Conservation (phyloP, 257 asterid species). For the Ehretia macrophylla region DNA sequence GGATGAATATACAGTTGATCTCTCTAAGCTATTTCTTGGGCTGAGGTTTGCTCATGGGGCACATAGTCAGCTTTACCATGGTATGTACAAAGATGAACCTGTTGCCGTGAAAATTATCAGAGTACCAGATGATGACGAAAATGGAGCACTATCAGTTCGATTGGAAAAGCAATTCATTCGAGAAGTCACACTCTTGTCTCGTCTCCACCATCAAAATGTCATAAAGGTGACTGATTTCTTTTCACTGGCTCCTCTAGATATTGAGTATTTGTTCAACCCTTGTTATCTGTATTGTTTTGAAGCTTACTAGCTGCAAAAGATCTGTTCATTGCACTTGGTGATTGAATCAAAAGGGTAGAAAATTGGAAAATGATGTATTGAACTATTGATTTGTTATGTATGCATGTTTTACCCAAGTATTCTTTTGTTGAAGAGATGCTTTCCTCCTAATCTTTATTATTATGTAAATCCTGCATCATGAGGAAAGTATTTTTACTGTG, state of each 20-base stretch:
- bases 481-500: neutral
- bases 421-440: neutral
- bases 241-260: too few species aligned
- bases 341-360: too few species aligned
- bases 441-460: too few species aligned
- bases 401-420: too few species aligned
- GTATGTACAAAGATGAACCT: slow-evolving; percentile 71
- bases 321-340: too few species aligned
- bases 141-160: slow-evolving; percentile 25
- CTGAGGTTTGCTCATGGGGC: slow-evolving; percentile 84
- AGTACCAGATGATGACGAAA: slow-evolving; percentile 60
- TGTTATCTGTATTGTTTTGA: neutral
- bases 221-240: slow-evolving; percentile 49
- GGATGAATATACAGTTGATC: slow-evolving; percentile 77
- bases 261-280: neutral
- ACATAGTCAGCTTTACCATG: slow-evolving; percentile 72
- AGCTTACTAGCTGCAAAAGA: too few species aligned
- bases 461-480: neutral
- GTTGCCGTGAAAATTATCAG: slow-evolving; percentile 87
- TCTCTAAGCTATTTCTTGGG: slow-evolving; percentile 78
- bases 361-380: too few species aligned
- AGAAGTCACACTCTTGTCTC: slow-evolving; percentile 58
- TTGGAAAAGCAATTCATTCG: slow-evolving; percentile 57
- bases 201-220: slow-evolving; percentile 61
- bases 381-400: neutral